These are phyloP conservation scores for Ceratocystis variospora DNA, from an alignment of 2,329 filamentous ascomycete species.

Conservation along the genomic window DNA sequence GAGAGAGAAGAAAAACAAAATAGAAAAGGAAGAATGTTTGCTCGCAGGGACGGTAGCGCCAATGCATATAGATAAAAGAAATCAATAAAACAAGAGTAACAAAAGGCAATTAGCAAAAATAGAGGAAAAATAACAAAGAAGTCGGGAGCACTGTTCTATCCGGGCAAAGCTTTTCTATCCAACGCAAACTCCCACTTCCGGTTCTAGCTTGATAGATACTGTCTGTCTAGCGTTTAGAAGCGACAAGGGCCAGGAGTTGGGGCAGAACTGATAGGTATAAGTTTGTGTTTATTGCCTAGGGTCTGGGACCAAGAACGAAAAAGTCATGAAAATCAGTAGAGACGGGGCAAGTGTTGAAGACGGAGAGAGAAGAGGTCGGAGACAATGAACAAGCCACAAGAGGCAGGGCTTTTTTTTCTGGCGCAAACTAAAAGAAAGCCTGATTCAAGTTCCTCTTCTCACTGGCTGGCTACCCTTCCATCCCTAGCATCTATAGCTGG, in stretches of 20 bases:
- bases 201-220: slow-evolving; percentile 1
- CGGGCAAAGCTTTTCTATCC: background rate
- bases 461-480: background rate
- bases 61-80: background rate
- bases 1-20: background rate
- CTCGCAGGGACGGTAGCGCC: no score
- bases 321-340: background rate
- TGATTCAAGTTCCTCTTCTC: background rate
- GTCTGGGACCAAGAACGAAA: background rate
- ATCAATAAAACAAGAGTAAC: background rate
- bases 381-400: background rate
- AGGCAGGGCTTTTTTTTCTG: no score
- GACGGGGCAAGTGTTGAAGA: background rate
- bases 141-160: slow-evolving; percentile 1
- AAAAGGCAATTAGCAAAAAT: background rate
- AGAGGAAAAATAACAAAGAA: background rate
- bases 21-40: background rate
- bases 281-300: background rate
- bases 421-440: background rate
- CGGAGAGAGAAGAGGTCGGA: background rate
- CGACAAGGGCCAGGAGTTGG: background rate
- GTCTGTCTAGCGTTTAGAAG: background rate
- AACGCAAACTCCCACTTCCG: slow-evolving; percentile 2
- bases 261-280: background rate
- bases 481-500: background rate